phyloP scores from a whole-genome alignment of 495 filamentous ascomycete genomes.

The Amniculicola lignicola region DNA sequence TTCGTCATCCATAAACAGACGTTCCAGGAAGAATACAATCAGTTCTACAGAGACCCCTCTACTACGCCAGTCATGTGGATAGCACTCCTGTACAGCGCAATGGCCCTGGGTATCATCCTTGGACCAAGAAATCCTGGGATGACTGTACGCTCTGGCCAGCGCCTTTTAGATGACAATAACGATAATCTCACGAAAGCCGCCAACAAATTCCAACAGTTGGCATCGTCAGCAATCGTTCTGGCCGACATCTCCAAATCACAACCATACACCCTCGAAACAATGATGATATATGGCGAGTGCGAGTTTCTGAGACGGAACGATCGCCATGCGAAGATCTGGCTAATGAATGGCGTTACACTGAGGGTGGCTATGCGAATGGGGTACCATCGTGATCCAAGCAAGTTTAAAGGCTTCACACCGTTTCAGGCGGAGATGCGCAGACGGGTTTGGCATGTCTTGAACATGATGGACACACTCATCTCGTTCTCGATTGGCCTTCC shows the following conservation, averaged over 20 bases:
- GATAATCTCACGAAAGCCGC: slow-evolving; percentile 8
- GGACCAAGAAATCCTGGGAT: slow-evolving; percentile 28
- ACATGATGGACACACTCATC: slow-evolving; percentile 39
- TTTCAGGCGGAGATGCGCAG: slow-evolving; percentile 43
- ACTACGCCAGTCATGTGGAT: slow-evolving; percentile 40
- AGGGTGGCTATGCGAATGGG: slow-evolving; percentile 42
- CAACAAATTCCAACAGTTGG: slow-evolving; percentile 36
- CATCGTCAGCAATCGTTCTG: slow-evolving; percentile 37
- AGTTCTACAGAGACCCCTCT: slow-evolving; percentile 39
- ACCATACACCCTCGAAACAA: slow-evolving; percentile 39
- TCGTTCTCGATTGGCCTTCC: slow-evolving; percentile 41
- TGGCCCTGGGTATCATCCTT: slow-evolving; percentile 35
- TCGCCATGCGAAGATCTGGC: slow-evolving; percentile 38
- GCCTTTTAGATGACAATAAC: background rate
- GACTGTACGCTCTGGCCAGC: background rate
- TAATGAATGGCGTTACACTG: slow-evolving; percentile 37
- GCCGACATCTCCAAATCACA: slow-evolving; percentile 38
- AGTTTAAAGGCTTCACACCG: slow-evolving; percentile 36
- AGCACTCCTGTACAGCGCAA: slow-evolving; percentile 37
- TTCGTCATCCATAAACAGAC: slow-evolving; percentile 39
- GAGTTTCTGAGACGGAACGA: slow-evolving; percentile 35
- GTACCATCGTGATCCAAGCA: slow-evolving; percentile 39
- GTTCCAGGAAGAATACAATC: slow-evolving; percentile 42
- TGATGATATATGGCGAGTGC: slow-evolving; percentile 38
- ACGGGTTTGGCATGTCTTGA: slow-evolving; percentile 36